Evolutionary conservation across 176 grass and related monocot species (phyloP).

Genomic region (Poa annua): DNA sequence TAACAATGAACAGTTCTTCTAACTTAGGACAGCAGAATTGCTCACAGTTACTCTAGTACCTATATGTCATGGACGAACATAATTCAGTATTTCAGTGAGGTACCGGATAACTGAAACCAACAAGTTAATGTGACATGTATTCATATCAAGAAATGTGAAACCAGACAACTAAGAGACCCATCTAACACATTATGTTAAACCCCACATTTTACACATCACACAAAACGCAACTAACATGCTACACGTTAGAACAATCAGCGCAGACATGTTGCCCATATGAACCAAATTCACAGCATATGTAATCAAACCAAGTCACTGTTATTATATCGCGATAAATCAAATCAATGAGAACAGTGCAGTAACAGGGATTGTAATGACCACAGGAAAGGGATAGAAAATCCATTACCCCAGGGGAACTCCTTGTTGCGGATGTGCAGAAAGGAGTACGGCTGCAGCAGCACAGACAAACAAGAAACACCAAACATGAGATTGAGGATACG

Average conservation of each 20-base stretch:
- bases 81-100: neutral
- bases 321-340: neutral
- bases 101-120: neutral
- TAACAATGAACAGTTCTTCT: neutral
- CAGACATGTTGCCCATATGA: neutral
- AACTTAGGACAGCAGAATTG: neutral
- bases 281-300: neutral
- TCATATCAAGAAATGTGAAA: neutral
- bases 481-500: conserved; percentile 4
- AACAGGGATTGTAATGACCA: conserved; percentile 14
- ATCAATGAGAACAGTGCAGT: conserved; percentile 5
- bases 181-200: neutral
- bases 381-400: neutral
- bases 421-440: conserved; percentile 90
- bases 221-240: neutral
- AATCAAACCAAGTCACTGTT: neutral
- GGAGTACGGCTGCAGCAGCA: conserved; percentile 61
- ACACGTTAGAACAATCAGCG: neutral
- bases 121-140: neutral
- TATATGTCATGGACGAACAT: neutral
- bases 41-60: neutral
- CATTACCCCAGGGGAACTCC: conserved; percentile 90
- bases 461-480: neutral
- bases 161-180: neutral
- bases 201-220: neutral